These are phyloP conservation scores for Sporobolomyces pararoseus DNA, from an alignment of 768 basidiomycete species.

Conservation along the genomic window DNA sequence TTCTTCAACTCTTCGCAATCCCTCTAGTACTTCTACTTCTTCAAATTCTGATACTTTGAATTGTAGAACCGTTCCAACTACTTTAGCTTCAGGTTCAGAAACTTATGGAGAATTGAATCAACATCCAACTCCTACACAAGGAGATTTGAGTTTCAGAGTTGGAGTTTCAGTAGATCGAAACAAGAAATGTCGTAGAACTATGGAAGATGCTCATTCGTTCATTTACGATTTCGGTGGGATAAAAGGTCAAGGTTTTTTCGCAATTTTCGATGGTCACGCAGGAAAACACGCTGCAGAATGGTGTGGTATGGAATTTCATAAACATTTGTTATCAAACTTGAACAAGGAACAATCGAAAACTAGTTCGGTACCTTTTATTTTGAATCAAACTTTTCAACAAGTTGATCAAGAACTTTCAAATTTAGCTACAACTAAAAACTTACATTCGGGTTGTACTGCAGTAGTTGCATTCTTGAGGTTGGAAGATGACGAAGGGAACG, in stretches of 20 bases:
- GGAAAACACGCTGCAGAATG: conserved; percentile 98
- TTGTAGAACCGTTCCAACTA: conserved; percentile 9
- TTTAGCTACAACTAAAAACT: conserved; percentile 67
- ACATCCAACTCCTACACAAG: conserved; percentile 8
- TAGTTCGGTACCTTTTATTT: conserved; percentile 67
- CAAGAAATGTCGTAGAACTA: conserved; percentile 80
- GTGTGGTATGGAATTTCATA: conserved; percentile 94
- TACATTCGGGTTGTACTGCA: conserved; percentile 86
- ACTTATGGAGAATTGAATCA: conserved; percentile 37
- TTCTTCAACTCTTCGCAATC: background rate
- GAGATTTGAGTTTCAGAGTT: conserved; percentile 45
- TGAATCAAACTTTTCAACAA: conserved; percentile 89
- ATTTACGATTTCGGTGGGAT: conserved; percentile 88
- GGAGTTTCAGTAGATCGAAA: conserved; percentile 71
- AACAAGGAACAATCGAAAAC: conserved; percentile 51
- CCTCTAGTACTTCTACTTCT: background rate
- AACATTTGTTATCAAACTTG: conserved; percentile 51
- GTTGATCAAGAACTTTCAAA: conserved; percentile 76
- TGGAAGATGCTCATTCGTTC: conserved; percentile 93
- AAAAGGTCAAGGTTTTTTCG: conserved; percentile 90
- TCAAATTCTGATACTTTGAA: background rate
- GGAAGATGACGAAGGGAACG: conserved; percentile 67
- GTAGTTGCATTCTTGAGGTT: conserved; percentile 91
- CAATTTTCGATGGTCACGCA: conserved; percentile 96
- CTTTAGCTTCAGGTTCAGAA: conserved; percentile 13